A percentile compares a stretch with the other conserved stretches of the same genome.
phyloP scores from a whole-genome alignment of 306 rosid species.

The Neltuma alba region DNA sequence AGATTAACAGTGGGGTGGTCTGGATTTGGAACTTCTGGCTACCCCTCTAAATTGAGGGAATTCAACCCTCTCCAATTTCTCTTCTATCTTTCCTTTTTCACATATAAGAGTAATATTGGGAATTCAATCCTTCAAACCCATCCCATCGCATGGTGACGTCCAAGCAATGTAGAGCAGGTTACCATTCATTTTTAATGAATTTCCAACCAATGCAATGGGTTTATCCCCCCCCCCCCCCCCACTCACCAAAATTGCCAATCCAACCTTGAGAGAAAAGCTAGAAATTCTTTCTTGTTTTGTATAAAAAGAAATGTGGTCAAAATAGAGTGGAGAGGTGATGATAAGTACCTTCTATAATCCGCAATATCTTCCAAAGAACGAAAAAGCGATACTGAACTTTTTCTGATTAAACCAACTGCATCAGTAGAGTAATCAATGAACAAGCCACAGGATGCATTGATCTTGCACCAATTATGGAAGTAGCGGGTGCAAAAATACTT shows the following conservation, averaged over 20 bases:
- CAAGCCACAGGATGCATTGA: slow-evolving; percentile 71
- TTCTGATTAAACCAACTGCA: slow-evolving; percentile 79
- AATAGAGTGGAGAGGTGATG: not conserved
- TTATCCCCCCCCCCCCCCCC: not conserved
- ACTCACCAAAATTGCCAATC: not conserved
- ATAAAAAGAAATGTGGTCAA: slow-evolving; percentile 21
- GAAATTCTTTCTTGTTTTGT: slow-evolving; percentile 1
- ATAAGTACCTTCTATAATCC: slow-evolving; percentile 68
- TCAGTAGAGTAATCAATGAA: slow-evolving; percentile 63
- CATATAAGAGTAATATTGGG: not conserved
- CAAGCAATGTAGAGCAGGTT: not conserved
- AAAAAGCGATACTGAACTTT: slow-evolving; percentile 72
- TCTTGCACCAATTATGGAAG: slow-evolving; percentile 87
- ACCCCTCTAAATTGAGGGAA: not conserved
- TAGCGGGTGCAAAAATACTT: slow-evolving; percentile 67
- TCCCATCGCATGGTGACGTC: not conserved
- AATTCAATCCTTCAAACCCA: not conserved
- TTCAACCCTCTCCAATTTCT: not conserved
- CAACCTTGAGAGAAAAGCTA: not conserved
- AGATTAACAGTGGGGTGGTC: not conserved
- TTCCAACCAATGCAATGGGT: not conserved
- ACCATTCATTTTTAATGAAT: not conserved
- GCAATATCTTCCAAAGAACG: slow-evolving; percentile 79
- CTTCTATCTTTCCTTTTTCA: not conserved
- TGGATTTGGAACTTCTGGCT: not conserved